Evolutionary conservation across 73 alveolate species (phyloP), one percentile per base, ranked within the genome.

Genomic region (Blepharisma japonicum): DNA sequence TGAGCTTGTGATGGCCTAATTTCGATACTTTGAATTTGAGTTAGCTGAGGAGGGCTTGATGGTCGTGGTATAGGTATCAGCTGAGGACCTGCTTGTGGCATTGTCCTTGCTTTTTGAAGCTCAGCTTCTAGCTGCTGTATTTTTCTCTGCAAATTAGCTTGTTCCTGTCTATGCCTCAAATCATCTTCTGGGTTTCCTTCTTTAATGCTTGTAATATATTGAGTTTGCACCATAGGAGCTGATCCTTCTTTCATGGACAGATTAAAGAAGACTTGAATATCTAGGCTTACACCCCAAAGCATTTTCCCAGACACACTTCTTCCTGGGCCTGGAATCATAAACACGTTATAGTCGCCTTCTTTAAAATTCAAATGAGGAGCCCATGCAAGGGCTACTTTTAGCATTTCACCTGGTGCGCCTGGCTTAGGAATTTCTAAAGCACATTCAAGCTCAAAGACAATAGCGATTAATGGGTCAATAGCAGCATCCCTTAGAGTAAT

Each of bases 261-360:
- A 61, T 25, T 25, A 25, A 61, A 61, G 2, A 14, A n/a, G 47
- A 61, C 23, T 61, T 61, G 47, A 1, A 61, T 14, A 25, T 61
- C 74, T 61, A 61, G 14, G 14, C 47, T 14, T 14, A 61, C 23
- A 25, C 23, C 74, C 74, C 74, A 61, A 14, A 61, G 47, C 74
- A 61, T 61, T 25, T 61, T 61, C 4, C 74, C 74, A 14, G 74
- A 61, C 23, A 61, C 23, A 39, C 74, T 61, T 18, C 74, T 14
- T 9, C 74, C 74, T 61, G 74, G 74, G 2, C 74, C 74, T 61
- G 74, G 23, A 9, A 61, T 61, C 74, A 61, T 61, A 18, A 11
- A 14, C 47, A 5, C 74, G 2, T n/a, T 39, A 5, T 20, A 61
- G 11, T 39, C 47, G 0, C 74, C 74, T 20, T 61, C 74, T 61